Evolutionary conservation across 139 green algal genomes (phyloP).

Genomic region (Coelastrella sp.): DNA sequence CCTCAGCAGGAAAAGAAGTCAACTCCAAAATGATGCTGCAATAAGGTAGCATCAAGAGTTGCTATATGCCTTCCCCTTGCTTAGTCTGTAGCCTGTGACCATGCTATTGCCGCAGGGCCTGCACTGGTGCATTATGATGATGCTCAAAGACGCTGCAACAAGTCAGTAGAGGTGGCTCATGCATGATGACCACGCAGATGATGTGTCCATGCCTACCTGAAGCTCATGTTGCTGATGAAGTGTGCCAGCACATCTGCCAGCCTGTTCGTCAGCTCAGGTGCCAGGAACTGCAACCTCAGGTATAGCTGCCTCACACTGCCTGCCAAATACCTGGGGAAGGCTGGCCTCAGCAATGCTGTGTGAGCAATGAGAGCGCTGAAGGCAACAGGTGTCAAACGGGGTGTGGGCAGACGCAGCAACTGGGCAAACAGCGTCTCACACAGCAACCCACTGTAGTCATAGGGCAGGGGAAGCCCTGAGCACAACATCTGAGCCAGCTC

Average conservation of each 20-base stretch:
- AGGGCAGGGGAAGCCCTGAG: slow-evolving; percentile 71
- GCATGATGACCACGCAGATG: background rate
- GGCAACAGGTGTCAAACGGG: slow-evolving; percentile 78
- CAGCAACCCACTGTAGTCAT: slow-evolving; percentile 73
- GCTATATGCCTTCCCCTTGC: no score
- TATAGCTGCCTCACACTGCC: slow-evolving; percentile 76
- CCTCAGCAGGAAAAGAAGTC: background rate
- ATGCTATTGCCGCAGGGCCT: background rate
- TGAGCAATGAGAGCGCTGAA: slow-evolving; percentile 90
- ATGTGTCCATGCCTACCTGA: background rate
- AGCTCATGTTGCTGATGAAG: slow-evolving; percentile 47
- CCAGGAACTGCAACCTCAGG: slow-evolving; percentile 63
- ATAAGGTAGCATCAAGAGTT: background rate
- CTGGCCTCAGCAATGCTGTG: slow-evolving; percentile 76
- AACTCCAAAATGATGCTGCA: background rate
- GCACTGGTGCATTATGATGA: background rate
- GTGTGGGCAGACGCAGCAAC: slow-evolving; percentile 82
- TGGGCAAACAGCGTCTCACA: slow-evolving; percentile 89
- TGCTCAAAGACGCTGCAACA: background rate
- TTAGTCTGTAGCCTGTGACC: no score
- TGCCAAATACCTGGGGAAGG: slow-evolving; percentile 35
- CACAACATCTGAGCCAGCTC: slow-evolving; percentile 73
- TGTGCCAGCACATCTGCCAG: slow-evolving; percentile 31
- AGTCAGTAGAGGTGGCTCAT: background rate
- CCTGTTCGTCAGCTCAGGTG: slow-evolving; percentile 69